Evolutionary conservation across 2,329 filamentous ascomycete species (phyloP).

Genomic region (Fusarium chuoi): DNA sequence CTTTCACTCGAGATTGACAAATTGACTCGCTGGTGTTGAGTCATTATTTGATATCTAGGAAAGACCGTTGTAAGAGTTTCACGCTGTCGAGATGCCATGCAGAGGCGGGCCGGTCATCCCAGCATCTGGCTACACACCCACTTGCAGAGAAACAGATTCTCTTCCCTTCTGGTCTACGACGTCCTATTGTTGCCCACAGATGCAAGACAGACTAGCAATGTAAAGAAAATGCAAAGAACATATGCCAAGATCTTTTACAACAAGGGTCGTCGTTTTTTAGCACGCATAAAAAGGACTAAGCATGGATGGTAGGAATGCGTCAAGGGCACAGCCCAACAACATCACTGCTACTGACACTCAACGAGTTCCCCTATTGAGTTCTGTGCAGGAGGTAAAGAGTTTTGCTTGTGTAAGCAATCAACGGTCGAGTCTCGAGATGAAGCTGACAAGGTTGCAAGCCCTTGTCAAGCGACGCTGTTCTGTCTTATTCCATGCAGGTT

Average conservation of each 20-base stretch:
- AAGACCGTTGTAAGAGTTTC: background rate
- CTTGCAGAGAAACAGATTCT: background rate
- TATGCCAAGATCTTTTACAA: background rate
- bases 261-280: background rate
- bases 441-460: constrained; percentile 30
- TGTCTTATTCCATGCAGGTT: constrained; percentile 2
- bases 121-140: background rate
- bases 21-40: background rate
- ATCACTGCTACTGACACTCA: background rate
- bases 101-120: constrained; percentile 7
- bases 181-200: background rate
- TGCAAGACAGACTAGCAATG: background rate
- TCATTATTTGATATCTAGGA: constrained; percentile 4
- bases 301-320: background rate
- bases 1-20: background rate
- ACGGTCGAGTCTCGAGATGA: background rate
- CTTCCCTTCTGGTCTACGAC: background rate
- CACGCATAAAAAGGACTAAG: background rate
- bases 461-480: constrained; percentile 14
- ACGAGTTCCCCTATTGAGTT: constrained; percentile 1
- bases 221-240: constrained; percentile 1
- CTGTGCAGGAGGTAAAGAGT: constrained; percentile 3
- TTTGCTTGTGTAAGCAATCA: constrained; percentile 23
- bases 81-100: constrained; percentile 6
- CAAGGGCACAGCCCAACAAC: background rate